Conservation (phyloP, 2,329 filamentous ascomycete genomes). For the Sclerotinia borealis region DNA sequence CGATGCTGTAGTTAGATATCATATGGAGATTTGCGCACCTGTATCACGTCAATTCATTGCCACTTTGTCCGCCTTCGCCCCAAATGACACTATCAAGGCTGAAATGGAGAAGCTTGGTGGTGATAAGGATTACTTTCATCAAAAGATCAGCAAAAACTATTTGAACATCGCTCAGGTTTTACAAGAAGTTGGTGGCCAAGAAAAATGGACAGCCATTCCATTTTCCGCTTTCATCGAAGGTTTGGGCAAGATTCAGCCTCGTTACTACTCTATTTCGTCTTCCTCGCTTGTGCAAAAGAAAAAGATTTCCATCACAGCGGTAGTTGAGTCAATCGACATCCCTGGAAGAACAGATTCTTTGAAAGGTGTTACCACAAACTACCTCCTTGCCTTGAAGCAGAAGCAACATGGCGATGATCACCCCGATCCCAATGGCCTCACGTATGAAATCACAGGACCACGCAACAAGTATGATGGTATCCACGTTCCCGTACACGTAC, state of each 20-base stretch:
- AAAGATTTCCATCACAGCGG: constrained; percentile 90
- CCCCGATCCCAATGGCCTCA: constrained; percentile 76
- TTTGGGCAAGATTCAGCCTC: constrained; percentile 88
- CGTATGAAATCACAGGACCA: constrained; percentile 81
- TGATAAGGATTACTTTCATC: constrained; percentile 93
- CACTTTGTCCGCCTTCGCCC: constrained; percentile 81
- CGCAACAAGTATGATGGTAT: constrained; percentile 96
- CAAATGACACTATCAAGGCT: constrained; percentile 74
- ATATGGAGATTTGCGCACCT: constrained; percentile 92
- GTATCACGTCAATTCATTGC: constrained; percentile 94
- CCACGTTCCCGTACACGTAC: constrained; percentile 89
- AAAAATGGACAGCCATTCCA: constrained; percentile 77
- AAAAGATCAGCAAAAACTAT: constrained; percentile 73
- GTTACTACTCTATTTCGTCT: constrained; percentile 99
- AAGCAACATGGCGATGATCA: constrained; percentile 87
- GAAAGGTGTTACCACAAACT: constrained; percentile 95
- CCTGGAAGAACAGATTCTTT: constrained; percentile 72
- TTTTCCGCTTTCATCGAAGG: constrained; percentile 95
- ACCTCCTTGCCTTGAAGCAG: constrained; percentile 87
- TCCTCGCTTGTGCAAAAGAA: constrained; percentile 91
- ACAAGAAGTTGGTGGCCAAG: constrained; percentile 61
- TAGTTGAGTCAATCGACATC: constrained; percentile 79
- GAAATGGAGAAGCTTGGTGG: constrained; percentile 84
- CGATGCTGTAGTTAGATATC: constrained; percentile 87
- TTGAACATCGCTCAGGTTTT: constrained; percentile 88